Conservation (phyloP, 495 filamentous ascomycete species). For the Hypomontagnella submonticulosa region DNA sequence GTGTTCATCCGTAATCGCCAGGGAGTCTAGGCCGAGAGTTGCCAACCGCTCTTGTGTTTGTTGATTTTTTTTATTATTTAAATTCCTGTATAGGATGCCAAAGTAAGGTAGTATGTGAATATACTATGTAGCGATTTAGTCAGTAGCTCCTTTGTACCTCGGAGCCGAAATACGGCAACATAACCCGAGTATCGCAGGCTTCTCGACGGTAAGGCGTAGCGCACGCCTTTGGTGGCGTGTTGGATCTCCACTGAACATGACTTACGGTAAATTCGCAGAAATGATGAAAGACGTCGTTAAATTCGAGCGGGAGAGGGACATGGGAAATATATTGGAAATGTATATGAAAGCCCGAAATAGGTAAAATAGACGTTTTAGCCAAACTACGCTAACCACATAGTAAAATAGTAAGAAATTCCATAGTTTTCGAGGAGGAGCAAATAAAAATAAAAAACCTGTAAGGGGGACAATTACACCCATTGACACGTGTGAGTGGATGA, state of each 20-base stretch:
- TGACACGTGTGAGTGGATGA: conserved; percentile 27
- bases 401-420: neutral
- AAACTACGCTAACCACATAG: neutral
- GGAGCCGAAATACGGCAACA: conserved; percentile 23
- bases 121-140: conserved; percentile 17
- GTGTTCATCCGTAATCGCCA: conserved; percentile 34
- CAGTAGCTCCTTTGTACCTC: neutral
- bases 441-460: neutral
- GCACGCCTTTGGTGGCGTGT: no score
- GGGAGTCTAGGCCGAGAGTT: conserved; percentile 25
- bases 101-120: neutral
- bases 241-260: no score
- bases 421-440: neutral
- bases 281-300: no score
- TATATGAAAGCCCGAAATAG: no score
- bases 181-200: neutral
- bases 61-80: neutral
- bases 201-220: neutral
- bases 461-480: conserved; percentile 8
- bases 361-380: no score
- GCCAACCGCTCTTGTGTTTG: conserved; percentile 10
- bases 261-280: no score
- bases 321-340: no score
- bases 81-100: neutral
- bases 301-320: no score